Percentiles rank a stretch among this genome's conserved stretches.
These are phyloP conservation scores for Quercus gilva DNA, from an alignment of 306 rosid species.

Conservation along the genomic window DNA sequence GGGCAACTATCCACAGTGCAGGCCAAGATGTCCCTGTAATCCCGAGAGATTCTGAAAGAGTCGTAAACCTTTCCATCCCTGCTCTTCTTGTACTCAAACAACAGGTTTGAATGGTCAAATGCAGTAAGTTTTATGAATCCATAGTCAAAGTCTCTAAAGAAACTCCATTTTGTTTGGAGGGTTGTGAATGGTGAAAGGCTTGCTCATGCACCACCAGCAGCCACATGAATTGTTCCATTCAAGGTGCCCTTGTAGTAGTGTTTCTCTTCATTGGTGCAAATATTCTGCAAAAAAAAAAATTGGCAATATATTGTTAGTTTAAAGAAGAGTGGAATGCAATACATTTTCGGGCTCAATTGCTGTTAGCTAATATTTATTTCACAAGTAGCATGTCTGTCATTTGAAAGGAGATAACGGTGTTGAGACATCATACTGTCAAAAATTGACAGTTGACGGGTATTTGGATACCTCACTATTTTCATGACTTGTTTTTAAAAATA, in stretches of 20 bases:
- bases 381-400: not conserved
- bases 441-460: not conserved
- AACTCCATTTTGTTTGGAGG: conserved; percentile 73
- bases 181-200: conserved; percentile 64
- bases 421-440: not conserved
- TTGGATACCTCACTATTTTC: not conserved
- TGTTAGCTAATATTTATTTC: not conserved
- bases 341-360: conserved; percentile 1
- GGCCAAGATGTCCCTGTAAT: conserved; percentile 81
- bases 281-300: conserved; percentile 48
- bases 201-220: conserved; percentile 94
- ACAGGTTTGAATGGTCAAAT: conserved; percentile 73
- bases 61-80: conserved; percentile 82
- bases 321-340: conserved; percentile 9
- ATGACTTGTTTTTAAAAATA: not conserved
- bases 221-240: conserved; percentile 92
- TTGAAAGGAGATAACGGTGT: not conserved
- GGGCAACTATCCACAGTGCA: conserved; percentile 72
- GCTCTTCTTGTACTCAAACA: conserved; percentile 97
- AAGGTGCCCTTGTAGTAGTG: conserved; percentile 56
- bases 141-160: conserved; percentile 68
- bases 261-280: conserved; percentile 76
- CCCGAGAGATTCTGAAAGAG: conserved; percentile 72
- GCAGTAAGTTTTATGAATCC: conserved; percentile 91
- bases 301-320: not conserved